Evolutionary conservation across 2,329 filamentous ascomycete genomes (phyloP).

Genomic region (Graphiopsis chlorocephala): DNA sequence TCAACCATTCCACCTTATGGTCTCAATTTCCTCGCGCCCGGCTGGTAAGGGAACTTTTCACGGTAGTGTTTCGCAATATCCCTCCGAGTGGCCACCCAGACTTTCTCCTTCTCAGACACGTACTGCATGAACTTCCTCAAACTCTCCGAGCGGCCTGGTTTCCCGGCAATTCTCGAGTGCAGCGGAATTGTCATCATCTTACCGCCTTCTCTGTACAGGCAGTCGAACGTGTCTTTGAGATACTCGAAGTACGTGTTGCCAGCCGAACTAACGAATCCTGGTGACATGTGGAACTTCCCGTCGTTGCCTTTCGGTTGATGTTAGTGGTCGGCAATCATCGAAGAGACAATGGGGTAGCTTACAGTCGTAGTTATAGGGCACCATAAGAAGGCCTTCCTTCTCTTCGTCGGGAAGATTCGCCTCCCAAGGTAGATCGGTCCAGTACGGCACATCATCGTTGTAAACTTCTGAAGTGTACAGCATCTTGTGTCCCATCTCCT

Average conservation of each 20-base stretch:
- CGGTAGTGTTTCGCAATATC: conserved; percentile 45
- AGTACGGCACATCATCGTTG: conserved; percentile 56
- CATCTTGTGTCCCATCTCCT: conserved; percentile 49
- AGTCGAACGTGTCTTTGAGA: conserved; percentile 42
- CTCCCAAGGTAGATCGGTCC: conserved; percentile 53
- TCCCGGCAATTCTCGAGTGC: conserved; percentile 42
- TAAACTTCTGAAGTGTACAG: conserved; percentile 53
- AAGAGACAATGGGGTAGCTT: not conserved
- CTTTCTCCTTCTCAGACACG: conserved; percentile 38
- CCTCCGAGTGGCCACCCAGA: conserved; percentile 45
- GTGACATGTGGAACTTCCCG: conserved; percentile 45
- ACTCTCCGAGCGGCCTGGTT: conserved; percentile 40
- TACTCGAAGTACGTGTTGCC: conserved; percentile 42
- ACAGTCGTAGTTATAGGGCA: conserved; percentile 33
- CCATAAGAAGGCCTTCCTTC: conserved; percentile 39
- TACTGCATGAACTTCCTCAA: conserved; percentile 42
- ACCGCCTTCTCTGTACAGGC: conserved; percentile 41
- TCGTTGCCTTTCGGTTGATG: conserved; percentile 31
- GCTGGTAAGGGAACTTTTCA: conserved; percentile 38
- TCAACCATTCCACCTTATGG: too few species aligned
- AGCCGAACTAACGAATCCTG: conserved; percentile 41
- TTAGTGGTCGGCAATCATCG: not conserved
- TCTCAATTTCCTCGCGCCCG: not conserved
- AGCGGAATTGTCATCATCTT: conserved; percentile 46
- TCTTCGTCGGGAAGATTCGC: conserved; percentile 35